phyloP scores from a whole-genome alignment of 2,329 filamentous ascomycete genomes.

The Byssoonygena ceratinophila region DNA sequence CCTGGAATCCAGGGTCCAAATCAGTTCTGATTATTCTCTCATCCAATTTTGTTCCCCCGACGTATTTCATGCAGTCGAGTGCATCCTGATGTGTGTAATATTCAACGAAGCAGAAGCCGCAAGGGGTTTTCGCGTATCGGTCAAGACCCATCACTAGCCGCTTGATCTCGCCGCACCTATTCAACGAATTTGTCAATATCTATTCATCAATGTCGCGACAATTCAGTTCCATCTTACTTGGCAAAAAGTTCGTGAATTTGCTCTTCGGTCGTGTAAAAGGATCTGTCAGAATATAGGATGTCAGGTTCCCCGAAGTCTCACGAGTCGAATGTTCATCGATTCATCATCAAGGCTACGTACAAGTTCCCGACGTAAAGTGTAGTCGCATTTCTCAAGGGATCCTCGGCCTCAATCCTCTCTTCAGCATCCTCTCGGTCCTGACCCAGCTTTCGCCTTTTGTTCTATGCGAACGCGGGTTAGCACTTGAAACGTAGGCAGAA shows the following conservation, averaged over 20 bases:
- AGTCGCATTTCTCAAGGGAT: constrained; percentile 74
- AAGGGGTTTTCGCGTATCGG: constrained; percentile 93
- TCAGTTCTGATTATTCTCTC: constrained; percentile 94
- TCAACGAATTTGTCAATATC: not conserved
- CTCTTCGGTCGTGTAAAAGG: constrained; percentile 97
- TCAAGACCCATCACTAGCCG: constrained; percentile 96
- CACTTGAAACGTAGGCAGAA: not conserved
- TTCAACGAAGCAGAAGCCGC: constrained; percentile 98
- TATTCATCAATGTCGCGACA: not conserved
- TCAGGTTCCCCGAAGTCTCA: not conserved
- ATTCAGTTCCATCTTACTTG: constrained; percentile 46
- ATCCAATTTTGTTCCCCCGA: constrained; percentile 94
- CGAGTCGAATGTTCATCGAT: too few species aligned
- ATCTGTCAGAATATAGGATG: constrained; percentile 40
- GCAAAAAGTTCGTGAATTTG: constrained; percentile 96
- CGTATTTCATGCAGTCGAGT: constrained; percentile 95
- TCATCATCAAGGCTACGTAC: constrained; percentile 40
- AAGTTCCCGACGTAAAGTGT: constrained; percentile 97
- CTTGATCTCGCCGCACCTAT: constrained; percentile 84
- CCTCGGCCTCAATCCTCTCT: constrained; percentile 54
- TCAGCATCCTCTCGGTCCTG: constrained; percentile 51
- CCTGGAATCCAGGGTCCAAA: constrained; percentile 87
- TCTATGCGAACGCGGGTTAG: constrained; percentile 37
- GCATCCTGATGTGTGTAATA: constrained; percentile 98
- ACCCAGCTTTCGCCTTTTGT: constrained; percentile 58